Evolutionary conservation across 164 flowering plant species (phyloP).

Genomic region (Cinnamomum micranthum): DNA sequence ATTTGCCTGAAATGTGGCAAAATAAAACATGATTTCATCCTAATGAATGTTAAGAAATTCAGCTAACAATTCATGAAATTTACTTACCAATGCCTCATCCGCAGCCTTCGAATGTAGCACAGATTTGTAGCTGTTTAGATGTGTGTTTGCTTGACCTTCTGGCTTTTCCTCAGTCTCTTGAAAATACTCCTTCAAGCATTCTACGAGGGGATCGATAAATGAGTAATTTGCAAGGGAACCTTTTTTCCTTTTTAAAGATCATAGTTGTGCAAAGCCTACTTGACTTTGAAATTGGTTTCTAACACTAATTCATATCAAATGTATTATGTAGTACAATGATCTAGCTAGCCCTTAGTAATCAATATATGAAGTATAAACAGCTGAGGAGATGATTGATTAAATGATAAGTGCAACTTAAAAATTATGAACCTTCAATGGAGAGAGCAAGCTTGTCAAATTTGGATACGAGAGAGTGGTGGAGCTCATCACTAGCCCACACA

Average conservation of each 20-base stretch:
- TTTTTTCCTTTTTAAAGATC: too few species aligned
- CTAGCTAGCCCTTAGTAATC: too few species aligned
- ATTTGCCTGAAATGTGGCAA: constrained; percentile 46
- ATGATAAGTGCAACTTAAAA: background rate
- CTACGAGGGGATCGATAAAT: constrained; percentile 10
- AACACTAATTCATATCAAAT: background rate
- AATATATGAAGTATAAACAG: background rate
- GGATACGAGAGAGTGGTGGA: constrained; percentile 47
- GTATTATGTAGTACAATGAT: background rate
- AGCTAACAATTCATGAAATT: background rate
- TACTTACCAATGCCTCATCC: constrained; percentile 68
- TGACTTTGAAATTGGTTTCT: too few species aligned
- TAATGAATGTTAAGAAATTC: background rate
- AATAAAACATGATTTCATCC: background rate
- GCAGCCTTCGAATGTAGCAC: constrained; percentile 59
- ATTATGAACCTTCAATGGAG: constrained; percentile 51
- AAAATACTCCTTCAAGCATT: constrained; percentile 44
- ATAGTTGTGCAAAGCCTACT: too few species aligned
- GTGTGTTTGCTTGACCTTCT: constrained; percentile 18
- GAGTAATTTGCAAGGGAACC: background rate
- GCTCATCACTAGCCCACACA: constrained; percentile 75
- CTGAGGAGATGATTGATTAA: background rate
- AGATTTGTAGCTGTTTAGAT: constrained; percentile 33
- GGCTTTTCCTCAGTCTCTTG: constrained; percentile 15
- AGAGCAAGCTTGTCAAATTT: constrained; percentile 48